Base-by-base conservation (phyloP, 2,329 filamentous ascomycete species). In the Sclerotinia nivalis region DNA sequence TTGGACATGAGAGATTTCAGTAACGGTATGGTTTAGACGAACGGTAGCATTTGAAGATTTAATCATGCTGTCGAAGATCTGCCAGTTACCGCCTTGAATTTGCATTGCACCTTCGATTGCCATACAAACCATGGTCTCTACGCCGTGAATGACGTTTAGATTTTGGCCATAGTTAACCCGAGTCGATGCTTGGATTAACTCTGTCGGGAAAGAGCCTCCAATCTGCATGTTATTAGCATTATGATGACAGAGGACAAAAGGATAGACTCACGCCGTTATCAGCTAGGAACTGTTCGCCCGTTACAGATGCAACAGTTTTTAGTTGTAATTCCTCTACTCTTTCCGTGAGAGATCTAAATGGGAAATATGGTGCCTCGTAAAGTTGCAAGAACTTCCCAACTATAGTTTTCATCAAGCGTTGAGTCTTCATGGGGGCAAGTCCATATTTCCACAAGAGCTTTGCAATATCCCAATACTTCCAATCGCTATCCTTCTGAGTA, bases 101-200 rank as follows among this genome's bases (percentile, higher is more conserved):
- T 91, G 84, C 78, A 93, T 88, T 0, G 94, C 93, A 9, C 93
- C 93, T 66, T 95, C 90, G 0, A 93, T 91, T 2, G 94, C 92
- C 88, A 98, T 93, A 56, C 93, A 95, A 2, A 87, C 87, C 91
- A 97, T 93, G 1, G 94, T 89, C 76, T 96, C 93, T 1, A 99
- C 81, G 0, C 93, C 96, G 76, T 98, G 94, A 61, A 98, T 96
- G 49, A 88, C 83, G n/a, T 84, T 87, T 18, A 98, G 80, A 75
- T 98, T 97, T 62, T 94, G 93, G 0, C 92, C 96, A 80, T 97
- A 99, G 80, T 98, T 98, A 73, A 97, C 95, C 28, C 96, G 87
- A 0, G 96, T 97, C 70, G 89, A 91, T 1, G 95, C 93, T 80
- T 98, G 95, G 37, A 98, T 88, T 61, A 99, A 88, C 65, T 99